Conservation (phyloP, 257 asterid genomes). For the Nicotiana paniculata region DNA sequence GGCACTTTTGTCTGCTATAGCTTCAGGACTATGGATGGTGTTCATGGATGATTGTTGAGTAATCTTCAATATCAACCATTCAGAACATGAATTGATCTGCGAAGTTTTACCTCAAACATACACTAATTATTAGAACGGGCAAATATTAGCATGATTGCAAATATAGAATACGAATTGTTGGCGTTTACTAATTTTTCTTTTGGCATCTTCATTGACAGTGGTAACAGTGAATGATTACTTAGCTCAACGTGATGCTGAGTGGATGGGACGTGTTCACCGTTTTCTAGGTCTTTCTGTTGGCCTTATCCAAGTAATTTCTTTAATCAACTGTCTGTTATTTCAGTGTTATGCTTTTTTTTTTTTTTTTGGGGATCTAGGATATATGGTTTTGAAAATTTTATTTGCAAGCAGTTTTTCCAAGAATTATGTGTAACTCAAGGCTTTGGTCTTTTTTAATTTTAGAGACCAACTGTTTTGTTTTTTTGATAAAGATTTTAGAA, state of each 20-base stretch:
- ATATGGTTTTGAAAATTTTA: background rate
- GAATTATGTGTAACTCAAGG: background rate
- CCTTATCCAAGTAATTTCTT: conserved; percentile 73
- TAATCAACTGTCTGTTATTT: background rate
- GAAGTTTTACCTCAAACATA: background rate
- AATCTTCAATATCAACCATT: background rate
- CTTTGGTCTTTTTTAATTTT: background rate
- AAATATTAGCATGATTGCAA: conserved; percentile 9
- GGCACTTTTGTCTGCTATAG: background rate
- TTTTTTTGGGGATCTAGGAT: background rate
- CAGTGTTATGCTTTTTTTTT: background rate
- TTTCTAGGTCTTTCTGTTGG: conserved; percentile 97
- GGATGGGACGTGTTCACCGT: conserved; percentile 99
- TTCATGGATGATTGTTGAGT: background rate
- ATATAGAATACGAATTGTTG: conserved; percentile 4
- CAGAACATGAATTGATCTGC: background rate
- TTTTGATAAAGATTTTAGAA: background rate
- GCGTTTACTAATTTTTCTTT: conserved; percentile 7
- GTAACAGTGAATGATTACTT: conserved; percentile 96
- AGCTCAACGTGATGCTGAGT: conserved; percentile 98
- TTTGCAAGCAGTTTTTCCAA: background rate
- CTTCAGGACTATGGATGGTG: background rate
- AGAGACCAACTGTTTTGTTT: background rate
- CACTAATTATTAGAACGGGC: background rate
- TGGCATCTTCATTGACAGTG: conserved; percentile 43